These are phyloP conservation scores for Penicillium sp. DNA, from an alignment of 2,329 filamentous ascomycete species.

Conservation along the genomic window DNA sequence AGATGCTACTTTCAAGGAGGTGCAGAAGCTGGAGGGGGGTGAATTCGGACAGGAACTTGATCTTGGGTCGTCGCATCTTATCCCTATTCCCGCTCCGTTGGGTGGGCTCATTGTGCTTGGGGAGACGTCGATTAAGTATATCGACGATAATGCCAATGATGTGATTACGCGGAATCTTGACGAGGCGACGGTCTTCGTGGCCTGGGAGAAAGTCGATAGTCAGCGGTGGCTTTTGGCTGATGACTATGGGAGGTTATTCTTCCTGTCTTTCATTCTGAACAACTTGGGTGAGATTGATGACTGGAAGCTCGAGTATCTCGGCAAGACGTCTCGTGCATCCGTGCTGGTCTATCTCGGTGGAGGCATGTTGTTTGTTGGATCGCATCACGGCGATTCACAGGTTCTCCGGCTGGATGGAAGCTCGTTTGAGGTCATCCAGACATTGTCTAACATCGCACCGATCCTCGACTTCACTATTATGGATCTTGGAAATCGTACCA, in stretches of 20 bases:
- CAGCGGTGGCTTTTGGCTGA: slow-evolving; percentile 85
- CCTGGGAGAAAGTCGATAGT: slow-evolving; percentile 81
- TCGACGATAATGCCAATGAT: slow-evolving; percentile 71
- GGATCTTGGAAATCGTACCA: slow-evolving; percentile 86
- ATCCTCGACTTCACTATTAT: slow-evolving; percentile 93
- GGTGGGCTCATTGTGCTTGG: slow-evolving; percentile 72
- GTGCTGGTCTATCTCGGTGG: slow-evolving; percentile 69
- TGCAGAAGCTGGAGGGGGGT: slow-evolving; percentile 33
- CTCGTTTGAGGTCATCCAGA: slow-evolving; percentile 67
- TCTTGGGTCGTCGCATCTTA: slow-evolving; percentile 59
- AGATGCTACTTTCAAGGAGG: slow-evolving; percentile 54
- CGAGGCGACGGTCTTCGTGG: slow-evolving; percentile 81
- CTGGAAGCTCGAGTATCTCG: slow-evolving; percentile 68
- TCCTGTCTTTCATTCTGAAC: slow-evolving; percentile 73
- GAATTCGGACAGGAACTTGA: slow-evolving; percentile 54
- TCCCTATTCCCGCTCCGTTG: slow-evolving; percentile 58
- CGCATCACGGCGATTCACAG: slow-evolving; percentile 89
- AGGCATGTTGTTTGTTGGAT: slow-evolving; percentile 78
- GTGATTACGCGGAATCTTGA: slow-evolving; percentile 63
- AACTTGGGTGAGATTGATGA: slow-evolving; percentile 64
- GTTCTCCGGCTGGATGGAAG: slow-evolving; percentile 64
- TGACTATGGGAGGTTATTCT: slow-evolving; percentile 80
- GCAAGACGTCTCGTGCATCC: slow-evolving; percentile 70
- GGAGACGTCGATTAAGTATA: slow-evolving; percentile 79
- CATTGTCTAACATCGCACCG: slow-evolving; percentile 79